These are phyloP conservation scores for Rhododendron williamsianum DNA, from an alignment of 148 eudicot species.

Conservation along the genomic window DNA sequence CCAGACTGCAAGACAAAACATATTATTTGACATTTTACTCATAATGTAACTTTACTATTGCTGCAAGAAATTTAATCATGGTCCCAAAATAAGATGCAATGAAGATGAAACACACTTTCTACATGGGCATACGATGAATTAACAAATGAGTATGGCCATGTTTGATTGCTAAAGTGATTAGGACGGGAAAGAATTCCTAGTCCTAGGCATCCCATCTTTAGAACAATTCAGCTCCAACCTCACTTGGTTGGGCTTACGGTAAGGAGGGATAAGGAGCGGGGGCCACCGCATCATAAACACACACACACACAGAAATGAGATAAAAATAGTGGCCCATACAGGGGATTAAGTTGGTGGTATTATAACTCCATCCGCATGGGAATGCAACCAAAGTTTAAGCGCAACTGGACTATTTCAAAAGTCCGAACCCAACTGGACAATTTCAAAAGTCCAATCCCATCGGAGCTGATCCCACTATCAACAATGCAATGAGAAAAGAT, in stretches of 20 bases:
- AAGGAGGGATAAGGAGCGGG: not conserved
- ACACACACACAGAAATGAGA: not conserved
- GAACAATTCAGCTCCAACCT: not conserved
- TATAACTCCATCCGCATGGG: not conserved
- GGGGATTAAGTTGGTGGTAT: not conserved
- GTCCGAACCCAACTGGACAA: not conserved
- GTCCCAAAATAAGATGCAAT: not conserved
- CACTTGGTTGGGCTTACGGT: not conserved
- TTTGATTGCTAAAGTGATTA: not conserved
- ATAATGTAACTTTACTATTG: not conserved
- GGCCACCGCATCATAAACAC: not conserved
- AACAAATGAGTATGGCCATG: not conserved
- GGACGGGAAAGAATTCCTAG: not conserved
- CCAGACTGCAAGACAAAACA: slow-evolving; percentile 73
- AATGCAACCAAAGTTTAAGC: not conserved
- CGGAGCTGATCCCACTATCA: not conserved
- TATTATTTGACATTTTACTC: not conserved
- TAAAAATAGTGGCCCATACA: not conserved
- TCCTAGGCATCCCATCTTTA: not conserved
- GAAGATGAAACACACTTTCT: not conserved
- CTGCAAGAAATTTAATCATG: not conserved
- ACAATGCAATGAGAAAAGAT: not conserved
- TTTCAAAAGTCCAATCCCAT: not conserved
- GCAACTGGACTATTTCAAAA: not conserved
- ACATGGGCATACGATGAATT: not conserved